Evolutionary conservation across 495 filamentous ascomycete species (phyloP).

Genomic region (Hyaloscypha finlandica): DNA sequence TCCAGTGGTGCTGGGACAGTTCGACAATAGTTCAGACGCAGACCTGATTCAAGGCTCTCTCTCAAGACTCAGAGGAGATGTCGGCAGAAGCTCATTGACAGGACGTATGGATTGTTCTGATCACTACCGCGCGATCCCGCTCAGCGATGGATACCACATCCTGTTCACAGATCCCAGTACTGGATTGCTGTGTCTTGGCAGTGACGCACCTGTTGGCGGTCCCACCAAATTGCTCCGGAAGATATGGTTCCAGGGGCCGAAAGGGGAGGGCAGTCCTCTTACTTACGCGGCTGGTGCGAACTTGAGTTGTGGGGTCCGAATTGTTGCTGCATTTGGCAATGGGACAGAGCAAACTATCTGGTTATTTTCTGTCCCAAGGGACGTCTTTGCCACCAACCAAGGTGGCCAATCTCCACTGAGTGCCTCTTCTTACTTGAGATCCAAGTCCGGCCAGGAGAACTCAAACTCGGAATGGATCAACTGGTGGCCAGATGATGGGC

Average conservation of each 20-base stretch:
- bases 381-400: conserved; percentile 51
- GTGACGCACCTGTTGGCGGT: conserved; percentile 58
- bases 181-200: conserved; percentile 63
- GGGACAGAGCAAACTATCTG: conserved; percentile 45
- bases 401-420: not conserved
- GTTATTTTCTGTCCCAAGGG: conserved; percentile 64
- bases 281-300: conserved; percentile 63
- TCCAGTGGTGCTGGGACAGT: not conserved
- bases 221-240: conserved; percentile 44
- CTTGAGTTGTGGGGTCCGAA: conserved; percentile 58
- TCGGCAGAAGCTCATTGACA: not conserved
- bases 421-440: conserved; percentile 3
- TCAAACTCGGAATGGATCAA: conserved; percentile 24
- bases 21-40: not conserved
- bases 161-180: conserved; percentile 68
- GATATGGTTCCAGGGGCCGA: conserved; percentile 46
- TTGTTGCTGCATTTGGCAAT: conserved; percentile 60
- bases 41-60: not conserved
- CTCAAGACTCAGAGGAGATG: conserved; percentile 4
- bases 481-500: conserved; percentile 28
- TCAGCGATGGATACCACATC: conserved; percentile 70
- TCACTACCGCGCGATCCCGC: conserved; percentile 67
- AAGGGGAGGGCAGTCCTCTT: conserved; percentile 36
- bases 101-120: conserved; percentile 43
- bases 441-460: not conserved